phyloP scores from a whole-genome alignment of 1,139 yeast genomes.

The Magnusiomyces suaveolens region DNA sequence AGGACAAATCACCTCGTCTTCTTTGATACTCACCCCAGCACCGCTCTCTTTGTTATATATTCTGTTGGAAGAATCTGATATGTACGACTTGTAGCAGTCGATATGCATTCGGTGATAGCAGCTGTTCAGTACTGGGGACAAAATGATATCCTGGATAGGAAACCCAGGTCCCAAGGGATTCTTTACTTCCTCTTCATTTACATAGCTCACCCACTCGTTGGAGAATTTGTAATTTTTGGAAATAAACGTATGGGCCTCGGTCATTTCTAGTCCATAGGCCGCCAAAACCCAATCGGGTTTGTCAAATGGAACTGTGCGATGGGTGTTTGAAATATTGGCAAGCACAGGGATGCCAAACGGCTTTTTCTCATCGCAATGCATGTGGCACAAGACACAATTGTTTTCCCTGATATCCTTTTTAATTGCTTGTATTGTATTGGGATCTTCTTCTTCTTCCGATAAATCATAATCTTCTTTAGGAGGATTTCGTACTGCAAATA shows the following conservation, averaged over 20 bases:
- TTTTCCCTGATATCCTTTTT: constrained; percentile 71
- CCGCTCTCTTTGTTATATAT: not conserved
- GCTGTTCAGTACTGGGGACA: constrained; percentile 56
- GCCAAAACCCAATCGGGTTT: constrained; percentile 58
- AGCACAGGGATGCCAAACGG: constrained; percentile 68
- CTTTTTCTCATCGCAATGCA: constrained; percentile 59
- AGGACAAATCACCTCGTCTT: constrained; percentile 77
- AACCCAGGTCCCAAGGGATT: constrained; percentile 66
- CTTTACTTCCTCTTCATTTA: constrained; percentile 30
- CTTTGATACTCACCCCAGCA: constrained; percentile 28
- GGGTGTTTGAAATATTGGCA: constrained; percentile 50
- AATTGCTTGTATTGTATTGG: constrained; percentile 24
- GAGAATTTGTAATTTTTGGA: constrained; percentile 12
- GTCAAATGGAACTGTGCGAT: constrained; percentile 54
- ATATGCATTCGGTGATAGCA: constrained; percentile 95
- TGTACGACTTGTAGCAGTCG: constrained; percentile 58
- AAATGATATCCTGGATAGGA: constrained; percentile 32
- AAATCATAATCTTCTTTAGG: constrained; percentile 29
- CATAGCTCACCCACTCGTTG: constrained; percentile 37
- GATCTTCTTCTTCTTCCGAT: constrained; percentile 35
- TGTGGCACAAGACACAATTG: constrained; percentile 82
- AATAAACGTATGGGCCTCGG: constrained; percentile 38
- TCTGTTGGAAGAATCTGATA: not conserved
- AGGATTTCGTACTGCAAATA: constrained; percentile 44
- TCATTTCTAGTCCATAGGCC: constrained; percentile 53